These are phyloP conservation scores for Fusarium sp. DNA, from an alignment of 2,329 filamentous ascomycete species.

Conservation along the genomic window DNA sequence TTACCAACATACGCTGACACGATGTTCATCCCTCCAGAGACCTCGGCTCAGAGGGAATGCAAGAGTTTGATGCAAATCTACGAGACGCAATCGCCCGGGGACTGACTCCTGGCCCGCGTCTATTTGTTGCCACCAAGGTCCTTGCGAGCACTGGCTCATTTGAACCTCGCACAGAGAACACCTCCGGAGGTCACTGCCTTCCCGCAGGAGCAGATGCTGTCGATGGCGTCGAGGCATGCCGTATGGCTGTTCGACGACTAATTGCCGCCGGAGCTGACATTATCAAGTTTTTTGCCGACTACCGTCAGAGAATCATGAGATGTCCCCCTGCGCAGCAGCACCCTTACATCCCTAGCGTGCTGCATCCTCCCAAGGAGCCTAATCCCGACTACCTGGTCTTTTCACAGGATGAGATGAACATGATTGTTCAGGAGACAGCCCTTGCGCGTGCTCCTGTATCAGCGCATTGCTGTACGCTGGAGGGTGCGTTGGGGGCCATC, in stretches of 20 bases:
- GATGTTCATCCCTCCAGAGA: not conserved
- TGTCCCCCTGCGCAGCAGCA: not conserved
- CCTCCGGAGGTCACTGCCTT: not conserved
- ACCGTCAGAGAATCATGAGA: not conserved
- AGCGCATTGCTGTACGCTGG: not conserved
- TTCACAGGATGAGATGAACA: not conserved
- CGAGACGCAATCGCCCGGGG: not conserved
- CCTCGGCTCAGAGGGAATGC: not conserved
- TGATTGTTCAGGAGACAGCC: not conserved
- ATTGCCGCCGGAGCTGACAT: not conserved
- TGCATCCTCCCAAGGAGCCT: not conserved
- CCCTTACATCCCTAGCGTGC: not conserved
- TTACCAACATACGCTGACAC: not conserved
- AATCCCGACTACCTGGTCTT: not conserved
- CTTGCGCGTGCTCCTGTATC: not conserved
- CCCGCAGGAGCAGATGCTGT: not conserved
- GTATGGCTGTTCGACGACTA: not conserved
- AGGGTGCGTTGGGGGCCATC: not conserved
- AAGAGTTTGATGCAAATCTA: not conserved
- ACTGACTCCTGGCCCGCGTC: not conserved
- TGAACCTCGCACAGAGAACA: not conserved
- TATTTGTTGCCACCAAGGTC: not conserved
- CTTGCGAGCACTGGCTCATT: not conserved
- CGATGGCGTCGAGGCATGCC: not conserved
- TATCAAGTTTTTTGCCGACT: not conserved